Conservation (phyloP, 805 yeast species). For the Alloascoidea hylecoeti region DNA sequence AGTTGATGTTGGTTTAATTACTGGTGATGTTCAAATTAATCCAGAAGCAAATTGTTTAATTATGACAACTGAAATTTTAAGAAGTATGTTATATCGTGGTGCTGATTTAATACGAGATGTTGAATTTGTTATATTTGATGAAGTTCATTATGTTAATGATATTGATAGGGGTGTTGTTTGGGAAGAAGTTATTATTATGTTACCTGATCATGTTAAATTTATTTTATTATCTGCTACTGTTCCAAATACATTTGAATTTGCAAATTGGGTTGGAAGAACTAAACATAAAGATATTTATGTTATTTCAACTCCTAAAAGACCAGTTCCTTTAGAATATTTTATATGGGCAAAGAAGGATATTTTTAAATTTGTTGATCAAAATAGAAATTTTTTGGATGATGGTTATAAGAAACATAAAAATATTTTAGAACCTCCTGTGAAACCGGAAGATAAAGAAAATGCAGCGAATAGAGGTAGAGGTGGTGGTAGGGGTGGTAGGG, state of each 20-base stretch:
- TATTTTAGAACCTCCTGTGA: constrained; percentile 18
- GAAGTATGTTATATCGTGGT: constrained; percentile 93
- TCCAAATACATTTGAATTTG: constrained; percentile 96
- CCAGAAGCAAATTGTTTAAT: constrained; percentile 93
- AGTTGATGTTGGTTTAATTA: constrained; percentile 82
- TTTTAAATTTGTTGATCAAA: constrained; percentile 60
- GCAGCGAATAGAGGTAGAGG: constrained; percentile 1
- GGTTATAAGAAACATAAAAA: constrained; percentile 53
- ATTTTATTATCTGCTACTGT: constrained; percentile 92
- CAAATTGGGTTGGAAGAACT: constrained; percentile 97
- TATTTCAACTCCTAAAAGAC: constrained; percentile 91
- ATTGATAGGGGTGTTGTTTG: constrained; percentile 97
- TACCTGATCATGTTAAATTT: constrained; percentile 91
- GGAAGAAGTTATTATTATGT: constrained; percentile 97
- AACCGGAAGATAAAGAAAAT: constrained; percentile 18
- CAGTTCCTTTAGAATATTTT: constrained; percentile 84
- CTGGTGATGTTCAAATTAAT: constrained; percentile 96
- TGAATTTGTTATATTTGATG: constrained; percentile 94
- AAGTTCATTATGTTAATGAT: constrained; percentile 95
- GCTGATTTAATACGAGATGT: constrained; percentile 95
- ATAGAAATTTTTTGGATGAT: constrained; percentile 49
- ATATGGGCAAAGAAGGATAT: constrained; percentile 71
- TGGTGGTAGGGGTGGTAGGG: constrained; percentile 29
- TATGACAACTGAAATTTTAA: constrained; percentile 93
- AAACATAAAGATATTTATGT: constrained; percentile 93